A percentile compares a stretch with the other conserved stretches of the same genome.
Evolutionary conservation across 2,329 filamentous ascomycete genomes (phyloP).

Genomic region (Alternaria gansuensis): DNA sequence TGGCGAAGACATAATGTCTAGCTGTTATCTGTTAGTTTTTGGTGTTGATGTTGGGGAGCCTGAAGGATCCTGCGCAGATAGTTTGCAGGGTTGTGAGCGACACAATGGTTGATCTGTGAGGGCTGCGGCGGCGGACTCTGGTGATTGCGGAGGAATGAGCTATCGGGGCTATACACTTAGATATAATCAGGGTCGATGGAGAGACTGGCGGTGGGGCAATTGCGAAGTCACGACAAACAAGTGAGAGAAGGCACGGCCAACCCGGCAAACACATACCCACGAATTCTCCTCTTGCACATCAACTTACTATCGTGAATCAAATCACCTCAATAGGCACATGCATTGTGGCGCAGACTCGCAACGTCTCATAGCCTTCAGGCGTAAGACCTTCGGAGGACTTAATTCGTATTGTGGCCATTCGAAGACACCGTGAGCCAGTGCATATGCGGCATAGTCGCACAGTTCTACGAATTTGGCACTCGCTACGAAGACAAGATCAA

Average conservation of each 20-base stretch:
- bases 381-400: background rate
- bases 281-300: background rate
- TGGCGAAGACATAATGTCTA: conserved; percentile 18
- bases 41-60: background rate
- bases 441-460: background rate
- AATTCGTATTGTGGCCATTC: background rate
- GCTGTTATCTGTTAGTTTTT: background rate
- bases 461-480: background rate
- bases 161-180: background rate
- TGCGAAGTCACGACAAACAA: background rate
- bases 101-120: background rate
- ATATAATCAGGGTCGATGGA: background rate
- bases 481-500: background rate
- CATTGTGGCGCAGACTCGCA: background rate
- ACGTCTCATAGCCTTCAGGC: background rate
- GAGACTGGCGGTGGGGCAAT: background rate
- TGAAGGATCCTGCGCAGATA: background rate
- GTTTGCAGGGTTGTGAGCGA: background rate
- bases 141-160: background rate
- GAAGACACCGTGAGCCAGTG: background rate
- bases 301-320: background rate
- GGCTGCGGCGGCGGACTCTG: background rate
- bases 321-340: background rate
- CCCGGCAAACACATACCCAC: conserved; percentile 1
- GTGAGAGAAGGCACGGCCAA: conserved; percentile 8